A percentile compares a stretch with the other conserved stretches of the same genome.
These are phyloP conservation scores for Gracilaria caudata DNA, from an alignment of 23 red algal genomes.

Conservation along the genomic window DNA sequence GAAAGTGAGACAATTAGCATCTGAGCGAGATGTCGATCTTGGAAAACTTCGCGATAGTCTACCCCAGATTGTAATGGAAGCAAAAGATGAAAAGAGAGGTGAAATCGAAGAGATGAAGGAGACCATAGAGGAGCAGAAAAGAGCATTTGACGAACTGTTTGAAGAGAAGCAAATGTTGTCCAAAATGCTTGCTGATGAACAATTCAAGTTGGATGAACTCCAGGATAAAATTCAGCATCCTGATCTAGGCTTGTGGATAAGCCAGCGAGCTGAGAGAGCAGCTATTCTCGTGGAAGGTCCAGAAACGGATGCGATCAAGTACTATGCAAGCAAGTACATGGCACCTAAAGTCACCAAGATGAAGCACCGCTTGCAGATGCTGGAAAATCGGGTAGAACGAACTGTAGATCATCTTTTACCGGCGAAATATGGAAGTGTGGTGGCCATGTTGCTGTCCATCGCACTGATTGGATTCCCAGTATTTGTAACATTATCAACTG, in stretches of 20 bases:
- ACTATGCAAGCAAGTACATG: constrained; percentile 68
- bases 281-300: constrained; percentile 53
- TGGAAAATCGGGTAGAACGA: constrained; percentile 57
- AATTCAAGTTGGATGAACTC: constrained; percentile 45
- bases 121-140: constrained; percentile 57
- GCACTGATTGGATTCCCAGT: constrained; percentile 57
- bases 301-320: constrained; percentile 68
- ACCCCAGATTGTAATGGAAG: constrained; percentile 22
- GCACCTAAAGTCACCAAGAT: constrained; percentile 63
- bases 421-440: constrained; percentile 54
- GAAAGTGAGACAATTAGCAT: not conserved
- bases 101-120: constrained; percentile 56
- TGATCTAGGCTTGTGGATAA: constrained; percentile 54
- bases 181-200: constrained; percentile 57
- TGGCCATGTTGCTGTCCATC: constrained; percentile 45
- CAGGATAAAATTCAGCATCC: constrained; percentile 68
- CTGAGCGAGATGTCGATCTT: not conserved
- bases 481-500: constrained; percentile 58
- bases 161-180: constrained; percentile 67
- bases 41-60: constrained; percentile 12
- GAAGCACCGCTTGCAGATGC: constrained; percentile 37
- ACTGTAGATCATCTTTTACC: constrained; percentile 63
- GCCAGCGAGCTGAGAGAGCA: constrained; percentile 52
- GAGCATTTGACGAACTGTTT: constrained; percentile 69
- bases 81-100: constrained; percentile 26